phyloP scores from a whole-genome alignment of 306 rosid species.

The Corylus avellana region DNA sequence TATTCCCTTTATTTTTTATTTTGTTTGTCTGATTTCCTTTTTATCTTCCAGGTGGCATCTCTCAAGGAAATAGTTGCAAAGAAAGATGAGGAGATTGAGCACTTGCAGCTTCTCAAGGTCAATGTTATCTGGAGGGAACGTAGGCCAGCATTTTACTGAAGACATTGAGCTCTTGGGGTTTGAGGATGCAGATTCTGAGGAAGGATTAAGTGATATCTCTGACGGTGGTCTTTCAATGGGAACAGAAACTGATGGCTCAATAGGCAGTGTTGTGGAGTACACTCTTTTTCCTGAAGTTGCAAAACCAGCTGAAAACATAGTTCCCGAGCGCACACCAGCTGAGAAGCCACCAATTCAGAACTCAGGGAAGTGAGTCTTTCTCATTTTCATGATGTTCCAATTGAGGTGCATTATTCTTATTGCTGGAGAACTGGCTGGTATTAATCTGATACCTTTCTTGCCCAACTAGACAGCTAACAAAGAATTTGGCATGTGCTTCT shows the following conservation, averaged over 20 bases:
- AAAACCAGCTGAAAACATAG: conserved; percentile 50
- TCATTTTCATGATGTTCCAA: neutral
- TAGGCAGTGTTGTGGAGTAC: conserved; percentile 86
- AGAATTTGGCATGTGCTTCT: no score
- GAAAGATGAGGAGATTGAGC: conserved; percentile 87
- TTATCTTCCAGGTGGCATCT: conserved; percentile 56
- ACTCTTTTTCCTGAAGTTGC: conserved; percentile 85
- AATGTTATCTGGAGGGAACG: conserved; percentile 42
- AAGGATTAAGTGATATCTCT: conserved; percentile 94
- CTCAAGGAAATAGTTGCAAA: conserved; percentile 67
- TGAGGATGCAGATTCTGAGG: conserved; percentile 94
- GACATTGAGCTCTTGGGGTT: conserved; percentile 84
- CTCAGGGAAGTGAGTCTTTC: conserved; percentile 50
- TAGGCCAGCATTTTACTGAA: conserved; percentile 52
- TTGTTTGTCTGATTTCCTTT: conserved; percentile 29
- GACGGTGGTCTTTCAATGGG: conserved; percentile 99
- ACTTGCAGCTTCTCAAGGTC: conserved; percentile 59
- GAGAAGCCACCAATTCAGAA: conserved; percentile 35
- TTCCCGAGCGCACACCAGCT: conserved; percentile 32
- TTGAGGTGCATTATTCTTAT: neutral
- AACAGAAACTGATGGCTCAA: conserved; percentile 96
- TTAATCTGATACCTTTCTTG: neutral
- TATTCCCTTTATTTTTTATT: neutral
- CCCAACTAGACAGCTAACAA: neutral
- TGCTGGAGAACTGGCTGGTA: neutral